Percentiles rank a stretch among this genome's conserved stretches.
Conservation (phyloP, 2,329 filamentous ascomycete genomes). For the Aureobasidium sp. region DNA sequence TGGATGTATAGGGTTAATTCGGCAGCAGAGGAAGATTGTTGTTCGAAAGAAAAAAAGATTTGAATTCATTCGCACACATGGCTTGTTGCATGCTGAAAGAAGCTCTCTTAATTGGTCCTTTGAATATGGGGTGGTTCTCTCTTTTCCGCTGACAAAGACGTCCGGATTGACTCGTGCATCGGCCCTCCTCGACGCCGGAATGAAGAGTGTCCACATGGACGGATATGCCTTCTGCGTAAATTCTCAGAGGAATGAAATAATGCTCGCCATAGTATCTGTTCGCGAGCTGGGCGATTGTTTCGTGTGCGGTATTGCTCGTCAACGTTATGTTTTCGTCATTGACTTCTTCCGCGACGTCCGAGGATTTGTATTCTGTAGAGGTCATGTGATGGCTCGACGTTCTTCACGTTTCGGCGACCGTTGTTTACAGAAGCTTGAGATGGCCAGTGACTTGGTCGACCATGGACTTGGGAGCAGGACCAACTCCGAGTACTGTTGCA, state of each 20-base stretch:
- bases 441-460: slow-evolving; percentile 81
- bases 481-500: slow-evolving; percentile 77
- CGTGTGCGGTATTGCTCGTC: neutral
- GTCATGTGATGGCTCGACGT: neutral
- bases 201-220: neutral
- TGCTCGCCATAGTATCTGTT: neutral
- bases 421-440: slow-evolving; percentile 65
- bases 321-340: neutral
- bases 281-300: neutral
- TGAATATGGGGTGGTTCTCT: too few species aligned
- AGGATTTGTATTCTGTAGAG: neutral
- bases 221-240: neutral
- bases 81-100: neutral
- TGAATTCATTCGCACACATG: neutral
- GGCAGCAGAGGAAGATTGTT: too few species aligned
- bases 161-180: neutral
- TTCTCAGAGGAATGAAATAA: neutral
- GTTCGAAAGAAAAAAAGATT: neutral
- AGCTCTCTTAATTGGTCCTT: neutral
- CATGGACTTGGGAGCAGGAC: slow-evolving; percentile 70
- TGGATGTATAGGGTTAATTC: too few species aligned
- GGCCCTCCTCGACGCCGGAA: neutral
- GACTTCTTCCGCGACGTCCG: neutral
- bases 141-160: neutral
- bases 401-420: neutral